Percentiles rank a stretch among this genome's conserved stretches.
Conservation (phyloP, 2,329 filamentous ascomycete genomes). For the Phialophora expanda region DNA sequence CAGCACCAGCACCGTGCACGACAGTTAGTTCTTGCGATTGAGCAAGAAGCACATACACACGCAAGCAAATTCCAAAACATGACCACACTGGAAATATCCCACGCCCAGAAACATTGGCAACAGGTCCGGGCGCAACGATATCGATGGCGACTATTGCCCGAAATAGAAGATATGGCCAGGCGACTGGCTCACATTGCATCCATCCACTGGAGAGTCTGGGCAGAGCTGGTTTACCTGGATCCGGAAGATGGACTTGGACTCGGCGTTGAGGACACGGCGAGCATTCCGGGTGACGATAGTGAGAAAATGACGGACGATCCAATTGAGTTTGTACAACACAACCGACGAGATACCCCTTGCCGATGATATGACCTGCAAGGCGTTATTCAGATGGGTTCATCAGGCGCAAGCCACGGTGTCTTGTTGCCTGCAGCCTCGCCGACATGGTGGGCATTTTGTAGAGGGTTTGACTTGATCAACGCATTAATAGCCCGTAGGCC, state of each 20-base stretch:
- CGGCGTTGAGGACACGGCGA: constrained; percentile 7
- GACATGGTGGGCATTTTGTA: background rate
- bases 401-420: background rate
- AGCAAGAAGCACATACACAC: constrained; percentile 41
- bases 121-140: constrained; percentile 29
- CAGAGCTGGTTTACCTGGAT: constrained; percentile 68
- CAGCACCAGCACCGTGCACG: constrained; percentile 3
- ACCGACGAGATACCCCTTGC: background rate
- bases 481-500: constrained; percentile 1
- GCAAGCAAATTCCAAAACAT: constrained; percentile 49
- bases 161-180: constrained; percentile 64
- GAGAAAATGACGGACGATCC: constrained; percentile 1
- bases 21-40: constrained; percentile 35
- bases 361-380: constrained; percentile 7
- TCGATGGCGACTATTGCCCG: constrained; percentile 40
- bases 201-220: constrained; percentile 91
- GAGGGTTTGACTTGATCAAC: background rate
- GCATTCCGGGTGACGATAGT: background rate
- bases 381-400: constrained; percentile 9
- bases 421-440: constrained; percentile 1
- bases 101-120: constrained; percentile 47
- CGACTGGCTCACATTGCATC: constrained; percentile 82
- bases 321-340: constrained; percentile 15
- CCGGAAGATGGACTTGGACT: constrained; percentile 4
- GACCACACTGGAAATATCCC: constrained; percentile 51